These are phyloP conservation scores for Sambucus nigra DNA, from an alignment of 129 eudicot genomes.

Conservation along the genomic window DNA sequence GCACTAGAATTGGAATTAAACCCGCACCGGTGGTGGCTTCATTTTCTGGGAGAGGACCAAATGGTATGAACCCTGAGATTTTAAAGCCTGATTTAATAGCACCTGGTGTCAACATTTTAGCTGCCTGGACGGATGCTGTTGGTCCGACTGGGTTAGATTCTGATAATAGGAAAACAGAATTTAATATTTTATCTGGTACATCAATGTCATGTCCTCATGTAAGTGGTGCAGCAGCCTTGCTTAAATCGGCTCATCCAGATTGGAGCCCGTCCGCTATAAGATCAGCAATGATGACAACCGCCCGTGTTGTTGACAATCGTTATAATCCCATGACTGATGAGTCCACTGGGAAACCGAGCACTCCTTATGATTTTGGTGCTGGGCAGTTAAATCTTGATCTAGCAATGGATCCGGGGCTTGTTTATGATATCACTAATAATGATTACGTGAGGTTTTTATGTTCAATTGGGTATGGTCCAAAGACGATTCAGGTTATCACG, in stretches of 20 bases:
- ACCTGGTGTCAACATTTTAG: too few relatives aligned
- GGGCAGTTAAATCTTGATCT: slow-evolving; percentile 45
- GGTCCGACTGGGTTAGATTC: too few relatives aligned
- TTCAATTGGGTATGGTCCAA: slow-evolving; percentile 43
- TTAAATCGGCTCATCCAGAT: slow-evolving; percentile 56
- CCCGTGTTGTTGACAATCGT: slow-evolving; percentile 25
- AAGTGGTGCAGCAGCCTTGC: slow-evolving; percentile 64
- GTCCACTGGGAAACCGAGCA: slow-evolving; percentile 34
- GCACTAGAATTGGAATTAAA: slow-evolving; percentile 37
- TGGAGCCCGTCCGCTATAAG: slow-evolving; percentile 51
- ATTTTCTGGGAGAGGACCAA: too few relatives aligned
- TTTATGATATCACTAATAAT: slow-evolving; percentile 35
- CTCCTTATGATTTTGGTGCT: slow-evolving; percentile 38
- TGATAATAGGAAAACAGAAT: slow-evolving; percentile 40
- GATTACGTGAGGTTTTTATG: slow-evolving; percentile 47
- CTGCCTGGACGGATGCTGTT: too few relatives aligned
- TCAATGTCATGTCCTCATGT: too few relatives aligned
- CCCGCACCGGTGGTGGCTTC: too few relatives aligned
- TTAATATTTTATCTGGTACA: slow-evolving; percentile 51
- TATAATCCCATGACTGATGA: slow-evolving; percentile 35
- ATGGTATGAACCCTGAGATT: slow-evolving; percentile 57
- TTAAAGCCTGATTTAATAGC: slow-evolving; percentile 48
- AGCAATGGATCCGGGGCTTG: slow-evolving; percentile 55
- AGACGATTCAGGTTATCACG: slow-evolving; percentile 58
- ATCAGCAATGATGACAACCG: slow-evolving; percentile 58